Conservation (phyloP, 129 eudicot genomes). For the Lactuca sativa region DNA sequence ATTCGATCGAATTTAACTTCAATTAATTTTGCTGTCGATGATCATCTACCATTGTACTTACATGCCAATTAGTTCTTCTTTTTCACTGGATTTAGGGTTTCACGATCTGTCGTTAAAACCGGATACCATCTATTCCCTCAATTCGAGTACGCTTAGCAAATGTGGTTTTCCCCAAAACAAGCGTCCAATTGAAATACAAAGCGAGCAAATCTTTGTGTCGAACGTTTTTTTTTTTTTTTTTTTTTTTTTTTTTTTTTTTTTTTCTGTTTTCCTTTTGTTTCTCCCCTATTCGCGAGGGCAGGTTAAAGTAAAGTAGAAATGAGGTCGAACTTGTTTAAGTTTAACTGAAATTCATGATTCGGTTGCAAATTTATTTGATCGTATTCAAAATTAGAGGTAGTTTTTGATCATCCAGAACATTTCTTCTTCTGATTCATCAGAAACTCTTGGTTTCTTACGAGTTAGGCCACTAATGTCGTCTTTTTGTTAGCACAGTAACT, state of each 20-base stretch:
- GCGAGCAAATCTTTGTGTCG: background rate
- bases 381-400: background rate
- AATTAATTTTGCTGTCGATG: constrained; percentile 1
- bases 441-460: background rate
- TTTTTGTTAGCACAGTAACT: constrained; percentile 1
- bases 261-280: background rate
- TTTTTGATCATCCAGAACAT: background rate
- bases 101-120: background rate
- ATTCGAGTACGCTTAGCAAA: background rate
- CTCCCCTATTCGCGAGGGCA: background rate
- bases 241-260: constrained; percentile 5
- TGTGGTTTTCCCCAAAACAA: background rate
- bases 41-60: constrained; percentile 27
- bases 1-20: background rate
- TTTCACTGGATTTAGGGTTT: constrained; percentile 20
- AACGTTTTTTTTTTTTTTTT: background rate
- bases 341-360: constrained; percentile 8
- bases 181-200: constrained; percentile 12
- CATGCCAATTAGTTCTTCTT: constrained; percentile 7
- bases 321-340: background rate
- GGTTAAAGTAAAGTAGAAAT: constrained; percentile 2
- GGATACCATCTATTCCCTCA: background rate
- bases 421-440: constrained; percentile 3
- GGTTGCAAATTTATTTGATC: constrained; percentile 8
- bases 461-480: background rate